A percentile compares a stretch with the other conserved stretches of the same genome.
Evolutionary conservation across 2,329 filamentous ascomycete species (phyloP).

Genomic region (Trichophyton benhamiae): DNA sequence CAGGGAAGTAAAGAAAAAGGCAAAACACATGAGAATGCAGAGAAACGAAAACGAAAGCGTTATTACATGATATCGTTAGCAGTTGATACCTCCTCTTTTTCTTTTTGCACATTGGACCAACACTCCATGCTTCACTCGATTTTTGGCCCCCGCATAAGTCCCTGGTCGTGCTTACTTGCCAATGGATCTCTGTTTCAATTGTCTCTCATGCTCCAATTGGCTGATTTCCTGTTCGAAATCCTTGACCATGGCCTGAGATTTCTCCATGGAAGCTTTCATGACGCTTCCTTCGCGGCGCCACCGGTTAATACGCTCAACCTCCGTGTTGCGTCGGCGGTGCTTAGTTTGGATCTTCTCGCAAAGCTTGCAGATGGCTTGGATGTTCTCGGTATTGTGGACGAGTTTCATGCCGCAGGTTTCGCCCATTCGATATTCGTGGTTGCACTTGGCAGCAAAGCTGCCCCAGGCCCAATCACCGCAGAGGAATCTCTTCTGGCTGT

Average conservation of each 20-base stretch:
- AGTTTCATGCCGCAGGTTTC: slow-evolving; percentile 94
- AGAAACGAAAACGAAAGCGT: slow-evolving; percentile 12
- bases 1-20: slow-evolving; percentile 10
- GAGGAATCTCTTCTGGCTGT: slow-evolving; percentile 71
- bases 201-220: slow-evolving; percentile 49
- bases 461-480: slow-evolving; percentile 95
- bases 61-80: slow-evolving; percentile 4
- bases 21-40: slow-evolving; percentile 16
- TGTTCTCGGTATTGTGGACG: slow-evolving; percentile 59
- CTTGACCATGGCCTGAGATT: slow-evolving; percentile 60
- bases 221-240: slow-evolving; percentile 57
- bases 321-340: slow-evolving; percentile 59
- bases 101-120: not conserved
- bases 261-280: slow-evolving; percentile 49
- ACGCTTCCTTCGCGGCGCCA: slow-evolving; percentile 60
- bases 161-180: slow-evolving; percentile 15
- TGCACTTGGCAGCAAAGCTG: slow-evolving; percentile 82
- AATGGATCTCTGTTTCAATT: slow-evolving; percentile 26
- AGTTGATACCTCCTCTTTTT: not conserved
- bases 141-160: slow-evolving; percentile 8
- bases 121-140: not conserved
- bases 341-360: slow-evolving; percentile 88
- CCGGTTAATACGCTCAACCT: slow-evolving; percentile 59
- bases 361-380: slow-evolving; percentile 59
- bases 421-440: slow-evolving; percentile 86